Percentiles rank a stretch among this genome's conserved stretches.
Evolutionary conservation across 2,329 filamentous ascomycete species (phyloP).

Genomic region (Coniochaeta sp.): DNA sequence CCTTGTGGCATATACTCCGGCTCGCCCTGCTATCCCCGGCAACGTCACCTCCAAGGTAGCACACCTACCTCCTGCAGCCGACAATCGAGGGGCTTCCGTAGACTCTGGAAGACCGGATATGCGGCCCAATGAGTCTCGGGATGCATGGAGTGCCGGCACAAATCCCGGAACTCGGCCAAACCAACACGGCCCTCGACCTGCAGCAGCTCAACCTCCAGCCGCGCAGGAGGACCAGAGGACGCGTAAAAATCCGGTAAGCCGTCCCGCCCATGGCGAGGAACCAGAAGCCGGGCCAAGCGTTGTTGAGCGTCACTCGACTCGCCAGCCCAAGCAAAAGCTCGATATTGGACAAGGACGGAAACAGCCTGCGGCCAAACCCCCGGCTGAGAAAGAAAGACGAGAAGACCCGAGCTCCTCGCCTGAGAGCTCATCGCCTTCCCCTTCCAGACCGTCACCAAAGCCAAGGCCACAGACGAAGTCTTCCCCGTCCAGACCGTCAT

Average conservation of each 20-base stretch:
- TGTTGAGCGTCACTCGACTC: background rate
- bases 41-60: background rate
- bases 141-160: background rate
- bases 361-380: background rate
- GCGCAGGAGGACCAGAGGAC: background rate
- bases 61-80: background rate
- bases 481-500: too few relatives aligned
- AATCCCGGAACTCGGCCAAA: background rate
- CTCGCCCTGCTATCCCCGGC: background rate
- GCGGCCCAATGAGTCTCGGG: background rate
- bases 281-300: background rate
- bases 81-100: background rate
- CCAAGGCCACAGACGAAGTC: too few relatives aligned
- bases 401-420: background rate
- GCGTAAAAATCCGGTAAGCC: background rate
- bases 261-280: background rate
- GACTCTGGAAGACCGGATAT: background rate
- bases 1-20: background rate
- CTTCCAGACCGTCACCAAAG: background rate
- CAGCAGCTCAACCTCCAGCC: background rate
- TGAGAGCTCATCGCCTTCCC: background rate
- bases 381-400: background rate
- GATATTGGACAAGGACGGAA: background rate
- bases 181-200: background rate
- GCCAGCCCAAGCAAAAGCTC: background rate